phyloP scores from a whole-genome alignment of 805 yeast species.

The Candida ulmi region DNA sequence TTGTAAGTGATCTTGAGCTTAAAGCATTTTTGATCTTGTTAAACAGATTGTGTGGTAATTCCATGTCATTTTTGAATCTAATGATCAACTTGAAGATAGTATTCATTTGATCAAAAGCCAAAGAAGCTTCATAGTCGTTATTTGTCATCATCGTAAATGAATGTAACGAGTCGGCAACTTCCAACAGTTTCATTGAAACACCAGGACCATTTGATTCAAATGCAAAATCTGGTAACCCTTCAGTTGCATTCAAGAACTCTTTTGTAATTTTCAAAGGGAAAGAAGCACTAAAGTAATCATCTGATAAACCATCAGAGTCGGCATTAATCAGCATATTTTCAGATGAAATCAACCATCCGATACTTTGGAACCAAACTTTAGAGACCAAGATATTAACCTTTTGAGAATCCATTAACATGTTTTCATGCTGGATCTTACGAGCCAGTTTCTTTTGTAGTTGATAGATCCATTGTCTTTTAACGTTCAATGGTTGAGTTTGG shows the following conservation, averaged over 20 bases:
- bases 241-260: conserved; percentile 13
- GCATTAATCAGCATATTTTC: conserved; percentile 15
- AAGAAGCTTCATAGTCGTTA: conserved; percentile 5
- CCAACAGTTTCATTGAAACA: conserved; percentile 16
- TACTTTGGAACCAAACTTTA: conserved; percentile 20
- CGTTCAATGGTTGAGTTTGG: conserved; percentile 10
- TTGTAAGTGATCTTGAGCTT: conserved; percentile 9
- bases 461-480: conserved; percentile 17
- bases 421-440: conserved; percentile 6
- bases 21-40: conserved; percentile 12
- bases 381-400: conserved; percentile 18
- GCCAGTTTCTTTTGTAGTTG: conserved; percentile 17
- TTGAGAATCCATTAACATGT: conserved; percentile 16
- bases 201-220: conserved; percentile 22
- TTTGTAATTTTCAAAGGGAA: conserved; percentile 19
- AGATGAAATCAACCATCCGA: conserved; percentile 20
- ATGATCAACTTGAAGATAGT: conserved; percentile 14
- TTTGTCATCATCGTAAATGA: conserved; percentile 13
- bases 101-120: conserved; percentile 16
- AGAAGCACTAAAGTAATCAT: conserved; percentile 14
- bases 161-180: conserved; percentile 20
- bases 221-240: conserved; percentile 18
- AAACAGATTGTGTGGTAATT: conserved; percentile 12
- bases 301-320: conserved; percentile 5
- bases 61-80: conserved; percentile 17